phyloP scores from a whole-genome alignment of 2,329 filamentous ascomycete genomes.

The Helotiales sp. region DNA sequence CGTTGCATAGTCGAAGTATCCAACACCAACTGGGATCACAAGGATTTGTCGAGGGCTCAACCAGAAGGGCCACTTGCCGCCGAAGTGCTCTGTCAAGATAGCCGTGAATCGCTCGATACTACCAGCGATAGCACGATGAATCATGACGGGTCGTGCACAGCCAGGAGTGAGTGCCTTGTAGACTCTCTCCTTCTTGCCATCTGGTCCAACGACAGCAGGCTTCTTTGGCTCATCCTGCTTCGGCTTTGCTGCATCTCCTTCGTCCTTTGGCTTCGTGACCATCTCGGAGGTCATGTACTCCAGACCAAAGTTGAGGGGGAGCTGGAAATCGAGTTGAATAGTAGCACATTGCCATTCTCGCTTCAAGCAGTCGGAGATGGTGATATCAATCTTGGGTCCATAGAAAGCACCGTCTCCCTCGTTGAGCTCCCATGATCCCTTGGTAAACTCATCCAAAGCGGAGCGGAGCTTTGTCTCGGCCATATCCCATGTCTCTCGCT shows the following conservation, averaged over 20 bases:
- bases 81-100: slow-evolving; percentile 84
- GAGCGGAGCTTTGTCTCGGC: slow-evolving; percentile 82
- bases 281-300: slow-evolving; percentile 80
- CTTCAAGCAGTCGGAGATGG: slow-evolving; percentile 84
- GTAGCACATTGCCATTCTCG: slow-evolving; percentile 90
- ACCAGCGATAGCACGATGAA: slow-evolving; percentile 81
- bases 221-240: slow-evolving; percentile 49
- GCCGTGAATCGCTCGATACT: slow-evolving; percentile 72
- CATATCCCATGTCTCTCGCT: slow-evolving; percentile 84
- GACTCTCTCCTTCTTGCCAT: slow-evolving; percentile 50
- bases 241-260: slow-evolving; percentile 46
- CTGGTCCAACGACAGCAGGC: slow-evolving; percentile 43
- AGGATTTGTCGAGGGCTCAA: slow-evolving; percentile 81
- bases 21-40: slow-evolving; percentile 77
- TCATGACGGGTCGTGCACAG: slow-evolving; percentile 82
- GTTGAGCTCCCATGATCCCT: slow-evolving; percentile 83
- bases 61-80: slow-evolving; percentile 90
- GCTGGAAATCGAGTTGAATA: slow-evolving; percentile 91
- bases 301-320: slow-evolving; percentile 83
- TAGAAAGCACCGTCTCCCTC: slow-evolving; percentile 97
- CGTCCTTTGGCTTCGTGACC: slow-evolving; percentile 49
- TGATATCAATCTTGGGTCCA: slow-evolving; percentile 98
- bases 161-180: slow-evolving; percentile 64
- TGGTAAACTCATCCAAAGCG: slow-evolving; percentile 78
- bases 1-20: slow-evolving; percentile 73